Percentiles rank a stretch among this genome's conserved stretches.
These are phyloP conservation scores for Plasmodium vivax DNA, from an alignment of 169 alveolate genomes.

Conservation along the genomic window DNA sequence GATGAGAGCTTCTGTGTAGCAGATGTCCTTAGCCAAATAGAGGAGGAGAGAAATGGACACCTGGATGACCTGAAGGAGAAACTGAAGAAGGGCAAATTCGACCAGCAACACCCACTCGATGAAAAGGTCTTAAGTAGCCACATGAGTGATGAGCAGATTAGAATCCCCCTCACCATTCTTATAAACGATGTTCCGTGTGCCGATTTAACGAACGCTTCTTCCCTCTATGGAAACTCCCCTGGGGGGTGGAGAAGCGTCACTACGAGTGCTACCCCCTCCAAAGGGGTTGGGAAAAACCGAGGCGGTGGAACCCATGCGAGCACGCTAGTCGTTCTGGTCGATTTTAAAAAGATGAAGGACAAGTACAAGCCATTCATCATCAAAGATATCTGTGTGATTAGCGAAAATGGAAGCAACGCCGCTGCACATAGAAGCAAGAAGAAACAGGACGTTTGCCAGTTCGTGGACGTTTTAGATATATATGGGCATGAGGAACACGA, in stretches of 20 bases:
- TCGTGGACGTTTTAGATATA: conserved; percentile 33
- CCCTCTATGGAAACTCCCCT: not conserved
- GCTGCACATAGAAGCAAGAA: conserved; percentile 2
- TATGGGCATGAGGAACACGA: conserved; percentile 76
- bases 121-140: not conserved
- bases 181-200: not conserved
- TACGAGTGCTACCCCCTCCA: not conserved
- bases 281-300: not conserved
- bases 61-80: not conserved
- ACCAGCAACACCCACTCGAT: not conserved
- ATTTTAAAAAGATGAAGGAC: conserved; percentile 40
- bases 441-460: conserved; percentile 5
- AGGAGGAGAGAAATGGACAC: conserved; percentile 3
- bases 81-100: not conserved
- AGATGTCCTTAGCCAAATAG: conserved; percentile 16
- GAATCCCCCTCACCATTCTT: conserved; percentile 33
- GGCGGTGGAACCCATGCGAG: not conserved
- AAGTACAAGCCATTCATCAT: conserved; percentile 42
- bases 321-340: conserved; percentile 42
- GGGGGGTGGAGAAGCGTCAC: not conserved
- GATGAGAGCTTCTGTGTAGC: conserved; percentile 43
- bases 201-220: not conserved
- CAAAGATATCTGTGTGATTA: conserved; percentile 34
- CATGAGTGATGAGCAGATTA: not conserved
- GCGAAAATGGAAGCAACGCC: not conserved